Conservation (phyloP, 1,284 basidiomycete species). For the Laetiporus sulphureus region DNA sequence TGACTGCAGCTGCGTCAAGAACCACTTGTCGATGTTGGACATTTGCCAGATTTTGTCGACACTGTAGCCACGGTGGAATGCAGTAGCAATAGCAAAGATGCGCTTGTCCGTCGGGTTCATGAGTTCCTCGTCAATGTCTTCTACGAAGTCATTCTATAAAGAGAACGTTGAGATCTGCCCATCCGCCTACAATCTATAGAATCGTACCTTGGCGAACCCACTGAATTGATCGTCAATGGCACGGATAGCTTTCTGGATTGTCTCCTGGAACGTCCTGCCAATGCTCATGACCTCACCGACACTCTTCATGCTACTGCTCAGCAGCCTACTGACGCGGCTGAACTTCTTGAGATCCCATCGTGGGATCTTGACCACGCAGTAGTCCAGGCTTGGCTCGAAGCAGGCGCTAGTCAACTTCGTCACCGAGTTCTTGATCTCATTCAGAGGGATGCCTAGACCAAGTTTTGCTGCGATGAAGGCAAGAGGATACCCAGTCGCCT, state of each 20-base stretch:
- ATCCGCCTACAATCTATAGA: constrained; percentile 9
- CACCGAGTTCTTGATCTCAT: constrained; percentile 97
- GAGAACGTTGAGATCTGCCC: background rate
- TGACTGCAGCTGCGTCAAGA: constrained; percentile 83
- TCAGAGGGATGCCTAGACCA: constrained; percentile 92
- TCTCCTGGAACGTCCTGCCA: constrained; percentile 96
- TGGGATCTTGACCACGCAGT: constrained; percentile 97
- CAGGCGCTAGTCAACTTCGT: constrained; percentile 96
- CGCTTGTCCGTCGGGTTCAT: constrained; percentile 88
- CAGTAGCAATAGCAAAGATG: constrained; percentile 86
- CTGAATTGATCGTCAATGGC: constrained; percentile 93
- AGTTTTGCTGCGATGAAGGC: constrained; percentile 99
- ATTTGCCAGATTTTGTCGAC: constrained; percentile 96
- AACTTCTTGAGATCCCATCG: constrained; percentile 99
- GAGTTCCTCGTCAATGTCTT: constrained; percentile 83
- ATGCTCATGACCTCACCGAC: constrained; percentile 99
- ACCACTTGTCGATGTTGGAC: constrained; percentile 98
- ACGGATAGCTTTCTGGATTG: constrained; percentile 95
- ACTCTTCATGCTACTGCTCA: constrained; percentile 97
- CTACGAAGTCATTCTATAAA: constrained; percentile 80
- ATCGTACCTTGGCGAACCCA: constrained; percentile 86
- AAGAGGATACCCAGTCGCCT: constrained; percentile 97
- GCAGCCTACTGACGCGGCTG: constrained; percentile 78
- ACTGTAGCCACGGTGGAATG: constrained; percentile 85
- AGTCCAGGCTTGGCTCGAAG: constrained; percentile 97